Base-by-base conservation (phyloP, 306 rosid genomes). In the Adenanthera pavonina region DNA sequence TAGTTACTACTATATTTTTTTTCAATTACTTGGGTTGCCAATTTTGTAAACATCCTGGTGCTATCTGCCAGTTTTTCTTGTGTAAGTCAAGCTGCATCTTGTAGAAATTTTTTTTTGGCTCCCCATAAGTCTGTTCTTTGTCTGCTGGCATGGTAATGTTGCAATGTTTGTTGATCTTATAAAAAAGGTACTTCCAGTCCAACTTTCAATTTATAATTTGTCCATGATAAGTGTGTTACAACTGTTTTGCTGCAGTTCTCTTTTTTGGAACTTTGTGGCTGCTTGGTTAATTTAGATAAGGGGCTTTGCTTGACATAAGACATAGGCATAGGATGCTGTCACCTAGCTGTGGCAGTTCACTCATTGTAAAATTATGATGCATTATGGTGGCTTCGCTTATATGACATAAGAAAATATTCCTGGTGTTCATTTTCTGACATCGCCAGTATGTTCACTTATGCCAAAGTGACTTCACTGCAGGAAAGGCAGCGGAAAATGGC, bases 401-500 rank as follows among this genome's bases (percentile, higher is more conserved):
- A 34, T 16, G 36, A 33, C 67, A 33, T 11, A 30, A 36, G 60
- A 57, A 20, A 59, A 73, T 46, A 12, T 6, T 78, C 3, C 14
- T 54, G 59, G 68, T 54, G 44, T 77, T 47, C 43, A 43, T 33
- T 36, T 40, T 86, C 64, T 70, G 6, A 34, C 46, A 20, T 57
- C 20, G 72, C 57, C 62, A 47, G 46, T 43, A 33, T 78, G 70
- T 53, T 34, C 41, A 38, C 59, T 69, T 46, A 64, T 74, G 68
- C 13, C 53, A 36, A 57, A 65, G 56, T 62, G 46, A 56, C 52
- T 81, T 54, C 17, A 16, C 77, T 83, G 62, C 91, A 93, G 99
- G 99, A 94, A 65, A 92, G 89, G 81, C 94, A 92, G 82, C 85
- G 85, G 71, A 89, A 92, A 84, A 8, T 96, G 90, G 92, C 89